These are phyloP conservation scores for Crithidia brevicula DNA, from an alignment of 208 protist genomes.

Conservation along the genomic window DNA sequence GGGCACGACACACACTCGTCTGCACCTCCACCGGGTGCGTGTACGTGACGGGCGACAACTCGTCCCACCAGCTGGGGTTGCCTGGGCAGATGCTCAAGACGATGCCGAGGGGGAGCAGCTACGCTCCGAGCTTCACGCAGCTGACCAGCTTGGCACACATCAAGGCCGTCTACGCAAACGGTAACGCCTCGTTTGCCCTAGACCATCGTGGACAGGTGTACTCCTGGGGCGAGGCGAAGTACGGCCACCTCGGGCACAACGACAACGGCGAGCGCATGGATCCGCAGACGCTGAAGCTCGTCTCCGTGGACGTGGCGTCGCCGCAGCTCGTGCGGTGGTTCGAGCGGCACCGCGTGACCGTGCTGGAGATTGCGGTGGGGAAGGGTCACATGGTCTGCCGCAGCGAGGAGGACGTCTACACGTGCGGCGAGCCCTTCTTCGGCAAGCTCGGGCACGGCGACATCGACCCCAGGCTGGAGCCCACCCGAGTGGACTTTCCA, in stretches of 20 bases:
- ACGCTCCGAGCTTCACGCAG: slow-evolving; percentile 49
- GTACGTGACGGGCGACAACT: slow-evolving; percentile 79
- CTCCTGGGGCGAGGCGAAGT: slow-evolving; percentile 78
- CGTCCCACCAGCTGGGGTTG: slow-evolving; percentile 69
- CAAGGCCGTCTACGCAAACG: slow-evolving; percentile 52
- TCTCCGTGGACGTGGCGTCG: slow-evolving; percentile 45
- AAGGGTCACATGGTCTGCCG: slow-evolving; percentile 65
- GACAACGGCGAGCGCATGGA: slow-evolving; percentile 66
- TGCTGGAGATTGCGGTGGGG: slow-evolving; percentile 71
- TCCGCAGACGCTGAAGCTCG: slow-evolving; percentile 57
- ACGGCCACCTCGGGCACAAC: slow-evolving; percentile 76
- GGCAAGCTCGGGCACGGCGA: slow-evolving; percentile 80
- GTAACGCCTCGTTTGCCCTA: slow-evolving; percentile 73
- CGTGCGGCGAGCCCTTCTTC: slow-evolving; percentile 66
- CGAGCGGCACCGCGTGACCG: slow-evolving; percentile 61
- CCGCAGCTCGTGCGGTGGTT: slow-evolving; percentile 74
- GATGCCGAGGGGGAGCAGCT: slow-evolving; percentile 13
- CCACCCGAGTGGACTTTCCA: slow-evolving; percentile 69
- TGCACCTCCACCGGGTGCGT: slow-evolving; percentile 63
- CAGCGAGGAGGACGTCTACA: slow-evolving; percentile 74
- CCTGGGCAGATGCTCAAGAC: slow-evolving; percentile 35
- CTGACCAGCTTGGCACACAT: slow-evolving; percentile 60
- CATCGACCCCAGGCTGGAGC: slow-evolving; percentile 36
- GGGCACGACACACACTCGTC: slow-evolving; percentile 66
- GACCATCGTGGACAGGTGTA: slow-evolving; percentile 63